phyloP scores from a whole-genome alignment of 176 grass and related monocot species.

The Lolium rigidum region DNA sequence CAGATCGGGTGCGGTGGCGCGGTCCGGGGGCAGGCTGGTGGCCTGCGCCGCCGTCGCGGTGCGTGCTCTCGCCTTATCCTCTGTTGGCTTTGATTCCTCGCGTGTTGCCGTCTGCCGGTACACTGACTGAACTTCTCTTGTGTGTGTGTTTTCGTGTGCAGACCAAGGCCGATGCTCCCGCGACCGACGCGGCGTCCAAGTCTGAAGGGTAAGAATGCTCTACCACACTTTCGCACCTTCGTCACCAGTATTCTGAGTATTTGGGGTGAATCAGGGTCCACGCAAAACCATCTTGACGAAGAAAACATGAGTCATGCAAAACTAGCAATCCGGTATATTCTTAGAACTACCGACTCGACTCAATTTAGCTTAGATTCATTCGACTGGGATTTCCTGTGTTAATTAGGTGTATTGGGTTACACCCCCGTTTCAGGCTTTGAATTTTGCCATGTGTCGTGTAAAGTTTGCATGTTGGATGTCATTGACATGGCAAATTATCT shows the following conservation, averaged over 20 bases:
- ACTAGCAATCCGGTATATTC: not conserved
- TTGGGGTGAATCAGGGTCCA: not conserved
- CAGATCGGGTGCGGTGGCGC: not conserved
- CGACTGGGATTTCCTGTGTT: not conserved
- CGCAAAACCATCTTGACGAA: no score
- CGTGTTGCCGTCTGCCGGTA: conserved; percentile 21
- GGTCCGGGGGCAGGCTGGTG: conserved; percentile 32
- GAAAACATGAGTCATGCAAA: not conserved
- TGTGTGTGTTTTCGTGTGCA: conserved; percentile 19
- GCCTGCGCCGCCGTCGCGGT: conserved; percentile 42
- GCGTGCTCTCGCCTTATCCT: conserved; percentile 25
- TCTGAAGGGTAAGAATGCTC: conserved; percentile 44
- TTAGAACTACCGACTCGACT: not conserved
- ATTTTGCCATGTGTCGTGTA: not conserved
- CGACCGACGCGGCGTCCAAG: conserved; percentile 7
- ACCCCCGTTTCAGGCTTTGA: not conserved
- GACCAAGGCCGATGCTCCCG: conserved; percentile 49
- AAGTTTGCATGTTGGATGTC: not conserved
- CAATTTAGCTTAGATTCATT: conserved; percentile 3
- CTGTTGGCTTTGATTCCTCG: not conserved
- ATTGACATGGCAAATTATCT: not conserved
- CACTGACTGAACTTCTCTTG: not conserved
- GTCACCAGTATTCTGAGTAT: not conserved
- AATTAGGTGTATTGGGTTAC: no score
- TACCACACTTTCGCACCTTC: not conserved